These are phyloP conservation scores for Centella asiatica DNA, from an alignment of 129 eudicot genomes.

Conservation along the genomic window DNA sequence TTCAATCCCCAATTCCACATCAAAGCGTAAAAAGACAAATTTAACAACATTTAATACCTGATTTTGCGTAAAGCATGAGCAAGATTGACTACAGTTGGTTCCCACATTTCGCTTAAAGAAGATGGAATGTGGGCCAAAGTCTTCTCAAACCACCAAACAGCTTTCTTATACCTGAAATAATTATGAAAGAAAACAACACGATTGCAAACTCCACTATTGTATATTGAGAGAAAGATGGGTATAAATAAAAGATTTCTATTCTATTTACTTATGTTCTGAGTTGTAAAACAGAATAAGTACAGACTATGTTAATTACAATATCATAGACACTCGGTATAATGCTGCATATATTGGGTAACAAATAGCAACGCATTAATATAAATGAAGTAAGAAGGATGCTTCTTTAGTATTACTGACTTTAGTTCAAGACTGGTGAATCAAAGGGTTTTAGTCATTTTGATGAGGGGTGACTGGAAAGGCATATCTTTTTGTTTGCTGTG, in stretches of 20 bases:
- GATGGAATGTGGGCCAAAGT: slow-evolving; percentile 71
- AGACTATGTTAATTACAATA: neutral
- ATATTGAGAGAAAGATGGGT: neutral
- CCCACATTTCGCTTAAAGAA: slow-evolving; percentile 84
- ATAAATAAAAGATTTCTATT: neutral
- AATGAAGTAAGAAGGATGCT: no score
- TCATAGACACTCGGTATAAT: no score
- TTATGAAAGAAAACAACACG: slow-evolving; percentile 1
- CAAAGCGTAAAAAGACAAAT: neutral
- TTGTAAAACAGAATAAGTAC: neutral
- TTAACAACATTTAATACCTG: slow-evolving; percentile 34
- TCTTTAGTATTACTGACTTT: no score
- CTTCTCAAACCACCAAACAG: slow-evolving; percentile 91
- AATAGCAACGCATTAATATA: no score
- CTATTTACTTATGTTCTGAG: neutral
- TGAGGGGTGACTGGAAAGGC: no score
- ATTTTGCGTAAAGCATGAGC: slow-evolving; percentile 83
- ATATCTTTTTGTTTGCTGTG: no score
- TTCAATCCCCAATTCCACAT: neutral
- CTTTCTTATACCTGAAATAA: slow-evolving; percentile 62
- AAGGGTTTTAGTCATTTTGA: no score
- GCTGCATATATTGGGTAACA: neutral
- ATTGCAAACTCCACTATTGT: neutral
- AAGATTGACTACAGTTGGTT: slow-evolving; percentile 86
- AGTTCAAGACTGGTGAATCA: no score